Conservation (phyloP, 2,329 filamentous ascomycete species). For the Sclerotinia borealis region DNA sequence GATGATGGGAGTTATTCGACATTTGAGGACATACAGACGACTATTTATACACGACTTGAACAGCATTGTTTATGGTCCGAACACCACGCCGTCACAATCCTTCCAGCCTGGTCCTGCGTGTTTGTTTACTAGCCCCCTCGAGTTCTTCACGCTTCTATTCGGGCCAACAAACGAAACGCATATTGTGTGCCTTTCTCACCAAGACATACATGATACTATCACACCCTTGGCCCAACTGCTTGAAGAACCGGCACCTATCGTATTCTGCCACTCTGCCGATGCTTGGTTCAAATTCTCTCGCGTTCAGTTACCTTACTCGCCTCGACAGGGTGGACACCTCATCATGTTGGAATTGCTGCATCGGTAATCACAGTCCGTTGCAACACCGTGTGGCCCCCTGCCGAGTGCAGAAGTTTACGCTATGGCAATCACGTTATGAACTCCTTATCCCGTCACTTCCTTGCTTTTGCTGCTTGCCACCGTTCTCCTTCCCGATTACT, state of each 20-base stretch:
- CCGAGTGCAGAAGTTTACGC: constrained; percentile 19
- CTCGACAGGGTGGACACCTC: constrained; percentile 20
- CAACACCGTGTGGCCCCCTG: constrained; percentile 19
- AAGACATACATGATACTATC: constrained; percentile 11
- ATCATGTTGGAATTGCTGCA: constrained; percentile 18
- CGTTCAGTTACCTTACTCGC: constrained; percentile 10
- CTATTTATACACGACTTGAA: constrained; percentile 26
- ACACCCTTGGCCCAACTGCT: constrained; percentile 6
- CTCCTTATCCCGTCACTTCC: constrained; percentile 22
- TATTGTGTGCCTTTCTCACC: constrained; percentile 21
- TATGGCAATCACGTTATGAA: constrained; percentile 30
- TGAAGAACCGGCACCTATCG: constrained; percentile 12
- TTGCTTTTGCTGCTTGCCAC: constrained; percentile 16
- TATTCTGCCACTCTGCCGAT: constrained; percentile 10
- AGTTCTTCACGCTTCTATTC: constrained; percentile 14
- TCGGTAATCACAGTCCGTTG: constrained; percentile 10
- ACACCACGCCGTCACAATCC: constrained; percentile 12
- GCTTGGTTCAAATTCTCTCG: constrained; percentile 2
- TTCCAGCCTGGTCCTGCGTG: constrained; percentile 10
- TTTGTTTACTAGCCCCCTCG: constrained; percentile 8
- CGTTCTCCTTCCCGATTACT: constrained; percentile 17
- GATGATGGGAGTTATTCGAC: constrained; percentile 20
- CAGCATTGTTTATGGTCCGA: constrained; percentile 5
- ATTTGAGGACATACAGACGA: constrained; percentile 14
- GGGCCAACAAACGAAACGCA: constrained; percentile 26